A percentile compares a stretch with the other conserved stretches of the same genome.
Evolutionary conservation across 2,329 filamentous ascomycete species (phyloP).

Genomic region (Fusarium anthophilum): DNA sequence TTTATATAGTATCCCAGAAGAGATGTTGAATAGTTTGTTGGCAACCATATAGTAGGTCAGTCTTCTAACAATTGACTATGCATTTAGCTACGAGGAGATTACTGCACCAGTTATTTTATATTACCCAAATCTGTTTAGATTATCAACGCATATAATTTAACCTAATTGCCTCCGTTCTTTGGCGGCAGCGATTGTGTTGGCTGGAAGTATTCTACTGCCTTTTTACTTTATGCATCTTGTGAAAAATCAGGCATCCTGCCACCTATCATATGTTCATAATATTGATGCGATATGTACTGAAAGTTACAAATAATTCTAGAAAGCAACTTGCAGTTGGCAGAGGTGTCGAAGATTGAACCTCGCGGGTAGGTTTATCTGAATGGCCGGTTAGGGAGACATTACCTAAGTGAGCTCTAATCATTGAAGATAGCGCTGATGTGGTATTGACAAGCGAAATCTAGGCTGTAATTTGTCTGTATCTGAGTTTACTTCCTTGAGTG

Average conservation of each 20-base stretch:
- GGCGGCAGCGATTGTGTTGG: rapidly evolving
- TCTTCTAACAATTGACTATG: too few species aligned
- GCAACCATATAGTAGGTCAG: too few species aligned
- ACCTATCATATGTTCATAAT: rapidly evolving
- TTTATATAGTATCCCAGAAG: rapidly evolving
- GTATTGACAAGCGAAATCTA: rapidly evolving
- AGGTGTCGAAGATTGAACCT: rapidly evolving
- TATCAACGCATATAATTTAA: rapidly evolving
- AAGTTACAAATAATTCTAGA: rapidly evolving
- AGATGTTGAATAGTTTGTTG: too few species aligned
- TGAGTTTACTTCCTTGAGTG: not conserved
- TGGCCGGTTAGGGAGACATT: too few species aligned
- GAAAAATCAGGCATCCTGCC: rapidly evolving
- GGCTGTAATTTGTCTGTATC: too few species aligned
- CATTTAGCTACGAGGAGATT: too few species aligned
- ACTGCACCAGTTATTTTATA: too few species aligned
- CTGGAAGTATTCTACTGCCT: rapidly evolving
- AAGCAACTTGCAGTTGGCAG: too few species aligned
- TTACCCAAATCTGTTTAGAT: rapidly evolving
- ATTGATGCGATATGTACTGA: rapidly evolving
- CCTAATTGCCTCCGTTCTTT: rapidly evolving
- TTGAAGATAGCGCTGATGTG: not conserved
- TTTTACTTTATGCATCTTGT: rapidly evolving
- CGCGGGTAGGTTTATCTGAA: rapidly evolving
- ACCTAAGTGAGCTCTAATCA: rapidly evolving